Conservation (phyloP, 805 yeast genomes). For the Myxozyma mucilagina region DNA sequence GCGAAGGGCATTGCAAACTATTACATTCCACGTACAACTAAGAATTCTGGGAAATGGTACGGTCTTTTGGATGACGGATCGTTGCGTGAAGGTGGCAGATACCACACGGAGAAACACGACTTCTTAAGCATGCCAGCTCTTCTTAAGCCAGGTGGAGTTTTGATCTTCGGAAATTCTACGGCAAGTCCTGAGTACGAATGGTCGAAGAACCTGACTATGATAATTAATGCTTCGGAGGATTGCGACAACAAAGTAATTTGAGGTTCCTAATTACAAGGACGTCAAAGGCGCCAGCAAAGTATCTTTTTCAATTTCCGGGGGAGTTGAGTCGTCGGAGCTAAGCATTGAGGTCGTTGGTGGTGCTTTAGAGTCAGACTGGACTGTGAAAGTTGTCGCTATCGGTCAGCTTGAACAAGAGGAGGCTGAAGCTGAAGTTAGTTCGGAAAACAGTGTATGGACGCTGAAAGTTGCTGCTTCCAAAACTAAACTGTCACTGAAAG, state of each 20-base stretch:
- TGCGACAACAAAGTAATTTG: conserved; percentile 23
- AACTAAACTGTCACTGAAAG: no score
- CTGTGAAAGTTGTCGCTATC: background rate
- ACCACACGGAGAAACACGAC: conserved; percentile 39
- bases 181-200: conserved; percentile 39
- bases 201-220: conserved; percentile 36
- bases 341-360: background rate
- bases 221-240: conserved; percentile 38
- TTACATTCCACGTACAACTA: conserved; percentile 38
- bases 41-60: conserved; percentile 40
- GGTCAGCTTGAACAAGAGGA: background rate
- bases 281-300: conserved; percentile 30
- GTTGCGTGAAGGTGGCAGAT: conserved; percentile 38
- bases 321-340: background rate
- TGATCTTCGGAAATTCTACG: conserved; percentile 36
- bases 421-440: background rate
- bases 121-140: conserved; percentile 41
- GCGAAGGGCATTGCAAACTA: conserved; percentile 41
- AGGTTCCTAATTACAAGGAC: conserved; percentile 40
- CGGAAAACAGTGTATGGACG: no score
- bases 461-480: no score
- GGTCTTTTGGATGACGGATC: conserved; percentile 42
- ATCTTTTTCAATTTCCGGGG: background rate
- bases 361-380: background rate
- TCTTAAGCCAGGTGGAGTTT: conserved; percentile 38